phyloP scores from a whole-genome alignment of 352 stramenopile species.

The Phytophthora megakarya region DNA sequence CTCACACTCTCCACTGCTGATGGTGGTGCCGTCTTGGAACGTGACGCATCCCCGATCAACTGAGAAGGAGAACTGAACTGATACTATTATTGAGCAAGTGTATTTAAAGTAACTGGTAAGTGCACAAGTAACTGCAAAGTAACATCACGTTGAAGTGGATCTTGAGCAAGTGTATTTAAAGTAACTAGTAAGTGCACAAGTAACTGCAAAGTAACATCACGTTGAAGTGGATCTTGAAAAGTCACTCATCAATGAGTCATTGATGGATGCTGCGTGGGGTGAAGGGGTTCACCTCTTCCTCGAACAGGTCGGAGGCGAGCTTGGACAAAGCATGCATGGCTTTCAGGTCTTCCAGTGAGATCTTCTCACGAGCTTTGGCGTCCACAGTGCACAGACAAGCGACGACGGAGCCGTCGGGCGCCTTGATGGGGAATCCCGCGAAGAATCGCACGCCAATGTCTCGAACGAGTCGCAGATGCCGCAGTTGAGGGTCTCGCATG shows the following conservation, averaged over 20 bases:
- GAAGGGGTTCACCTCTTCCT: conserved; percentile 46
- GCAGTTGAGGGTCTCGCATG: conserved; percentile 40
- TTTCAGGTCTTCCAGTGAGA: conserved; percentile 46
- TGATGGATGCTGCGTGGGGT: conserved; percentile 29
- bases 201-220: conserved; percentile 6
- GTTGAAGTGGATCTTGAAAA: conserved; percentile 13
- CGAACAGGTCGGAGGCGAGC: conserved; percentile 56
- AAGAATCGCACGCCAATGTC: conserved; percentile 56
- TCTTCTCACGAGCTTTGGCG: conserved; percentile 31
- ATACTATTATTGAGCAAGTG: conserved; percentile 5
- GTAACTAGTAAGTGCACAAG: conserved; percentile 15
- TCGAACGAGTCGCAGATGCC: conserved; percentile 41
- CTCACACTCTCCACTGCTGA: conserved; percentile 1
- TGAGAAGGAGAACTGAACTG: background rate
- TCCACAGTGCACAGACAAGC: conserved; percentile 55
- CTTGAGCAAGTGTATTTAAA: background rate
- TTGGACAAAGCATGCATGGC: conserved; percentile 60
- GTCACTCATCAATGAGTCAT: conserved; percentile 11
- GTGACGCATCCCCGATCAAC: conserved; percentile 25
- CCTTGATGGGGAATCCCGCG: conserved; percentile 58
- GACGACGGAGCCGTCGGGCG: conserved; percentile 19
- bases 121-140: conserved; percentile 9
- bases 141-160: conserved; percentile 15
- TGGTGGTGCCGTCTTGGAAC: conserved; percentile 16
- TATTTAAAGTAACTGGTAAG: conserved; percentile 12